Evolutionary conservation across 2,329 filamentous ascomycete species (phyloP).

Genomic region (Aureobasidium zeae): DNA sequence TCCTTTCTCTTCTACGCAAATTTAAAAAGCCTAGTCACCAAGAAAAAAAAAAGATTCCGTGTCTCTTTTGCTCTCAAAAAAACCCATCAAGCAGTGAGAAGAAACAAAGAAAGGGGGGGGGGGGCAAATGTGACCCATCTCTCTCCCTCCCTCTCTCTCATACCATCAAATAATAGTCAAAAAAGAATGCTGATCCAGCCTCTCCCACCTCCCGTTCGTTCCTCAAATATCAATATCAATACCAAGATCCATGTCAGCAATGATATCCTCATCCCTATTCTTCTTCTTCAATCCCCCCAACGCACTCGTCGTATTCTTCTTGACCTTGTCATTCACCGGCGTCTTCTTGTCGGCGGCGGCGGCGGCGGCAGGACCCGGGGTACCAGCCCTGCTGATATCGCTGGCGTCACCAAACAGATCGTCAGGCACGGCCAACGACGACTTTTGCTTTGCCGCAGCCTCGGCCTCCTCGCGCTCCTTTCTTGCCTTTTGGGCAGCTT

Average conservation of each 20-base stretch:
- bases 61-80: too few relatives aligned
- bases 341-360: slow-evolving; percentile 23
- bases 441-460: slow-evolving; percentile 25
- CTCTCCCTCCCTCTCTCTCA: too few relatives aligned
- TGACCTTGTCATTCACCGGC: slow-evolving; percentile 40
- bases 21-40: too few relatives aligned
- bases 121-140: too few relatives aligned
- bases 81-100: too few relatives aligned
- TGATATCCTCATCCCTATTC: slow-evolving; percentile 84
- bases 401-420: slow-evolving; percentile 40
- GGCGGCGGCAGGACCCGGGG: slow-evolving; percentile 39
- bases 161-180: too few relatives aligned
- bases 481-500: slow-evolving; percentile 43
- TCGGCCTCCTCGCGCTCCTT: slow-evolving; percentile 39
- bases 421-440: slow-evolving; percentile 28
- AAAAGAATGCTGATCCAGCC: too few relatives aligned
- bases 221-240: slow-evolving; percentile 77
- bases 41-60: too few relatives aligned
- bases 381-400: slow-evolving; percentile 39
- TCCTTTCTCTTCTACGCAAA: too few relatives aligned
- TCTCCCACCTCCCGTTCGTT: too few relatives aligned
- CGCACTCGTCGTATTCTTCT: slow-evolving; percentile 22
- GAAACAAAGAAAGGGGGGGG: too few relatives aligned
- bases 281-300: slow-evolving; percentile 48
- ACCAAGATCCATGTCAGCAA: slow-evolving; percentile 73